phyloP scores from a whole-genome alignment of 2,329 filamentous ascomycete genomes.

The Penicillium italicum region DNA sequence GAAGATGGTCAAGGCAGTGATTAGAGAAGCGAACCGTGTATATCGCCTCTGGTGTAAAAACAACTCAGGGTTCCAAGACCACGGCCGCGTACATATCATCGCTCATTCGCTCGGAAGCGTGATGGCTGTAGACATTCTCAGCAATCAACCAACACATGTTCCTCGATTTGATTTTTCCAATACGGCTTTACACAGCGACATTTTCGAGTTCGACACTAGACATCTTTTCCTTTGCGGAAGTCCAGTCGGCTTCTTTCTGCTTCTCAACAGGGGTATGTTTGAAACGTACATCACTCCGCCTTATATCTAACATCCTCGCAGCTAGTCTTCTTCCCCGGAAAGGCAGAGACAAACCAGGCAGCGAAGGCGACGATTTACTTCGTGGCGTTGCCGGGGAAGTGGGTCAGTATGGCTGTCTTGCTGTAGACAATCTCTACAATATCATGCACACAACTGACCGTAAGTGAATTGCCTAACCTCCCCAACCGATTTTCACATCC shows the following conservation, averaged over 20 bases:
- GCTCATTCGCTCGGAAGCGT: conserved; percentile 91
- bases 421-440: conserved; percentile 96
- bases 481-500: background rate
- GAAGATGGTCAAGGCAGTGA: conserved; percentile 87
- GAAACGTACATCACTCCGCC: background rate
- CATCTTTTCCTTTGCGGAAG: conserved; percentile 88
- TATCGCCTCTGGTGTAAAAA: conserved; percentile 93
- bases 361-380: conserved; percentile 59
- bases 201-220: conserved; percentile 88
- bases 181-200: conserved; percentile 46
- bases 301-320: conserved; percentile 29
- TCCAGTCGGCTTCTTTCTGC: conserved; percentile 85
- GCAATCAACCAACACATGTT: conserved; percentile 74
- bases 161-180: conserved; percentile 47
- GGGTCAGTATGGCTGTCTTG: conserved; percentile 81
- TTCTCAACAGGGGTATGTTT: conserved; percentile 63
- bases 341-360: conserved; percentile 71
- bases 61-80: conserved; percentile 77
- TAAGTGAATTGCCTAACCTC: conserved; percentile 23
- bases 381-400: conserved; percentile 69
- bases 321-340: conserved; percentile 69
- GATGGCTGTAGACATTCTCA: conserved; percentile 90
- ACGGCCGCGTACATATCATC: conserved; percentile 84
- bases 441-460: conserved; percentile 70
- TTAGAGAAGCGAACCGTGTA: conserved; percentile 89